Percentiles rank a stretch among this genome's conserved stretches.
Evolutionary conservation across 768 basidiomycete genomes (phyloP).

Genomic region (Russula sp.): DNA sequence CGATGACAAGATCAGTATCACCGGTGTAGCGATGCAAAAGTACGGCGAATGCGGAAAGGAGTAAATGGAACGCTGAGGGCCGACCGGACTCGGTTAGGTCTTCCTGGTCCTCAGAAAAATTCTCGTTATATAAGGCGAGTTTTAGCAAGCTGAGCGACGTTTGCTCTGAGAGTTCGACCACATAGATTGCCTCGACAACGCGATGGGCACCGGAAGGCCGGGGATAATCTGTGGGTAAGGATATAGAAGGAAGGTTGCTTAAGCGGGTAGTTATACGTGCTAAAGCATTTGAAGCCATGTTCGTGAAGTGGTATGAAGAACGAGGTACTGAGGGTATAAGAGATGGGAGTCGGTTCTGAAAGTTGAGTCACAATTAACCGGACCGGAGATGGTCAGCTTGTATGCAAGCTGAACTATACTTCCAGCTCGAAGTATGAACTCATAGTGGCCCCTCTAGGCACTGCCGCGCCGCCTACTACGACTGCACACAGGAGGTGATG

Average conservation of each 20-base stretch:
- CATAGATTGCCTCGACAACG: conserved; percentile 81
- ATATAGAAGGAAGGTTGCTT: conserved; percentile 82
- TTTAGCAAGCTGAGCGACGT: conserved; percentile 78
- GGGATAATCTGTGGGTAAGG: conserved; percentile 94
- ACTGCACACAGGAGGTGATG: too few species aligned
- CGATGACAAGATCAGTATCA: conserved; percentile 90
- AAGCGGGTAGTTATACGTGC: conserved; percentile 61
- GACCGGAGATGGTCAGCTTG: not conserved
- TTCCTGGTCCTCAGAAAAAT: conserved; percentile 48
- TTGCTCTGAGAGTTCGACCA: conserved; percentile 66
- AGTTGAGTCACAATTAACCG: not conserved
- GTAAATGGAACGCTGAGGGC: conserved; percentile 86
- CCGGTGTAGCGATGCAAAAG: conserved; percentile 93
- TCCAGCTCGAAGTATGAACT: too few species aligned
- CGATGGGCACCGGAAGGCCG: conserved; percentile 69
- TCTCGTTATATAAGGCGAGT: conserved; percentile 71
- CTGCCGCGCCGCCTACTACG: too few species aligned
- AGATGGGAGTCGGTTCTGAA: too few species aligned
- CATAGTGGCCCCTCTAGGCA: too few species aligned
- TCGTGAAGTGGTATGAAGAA: not conserved
- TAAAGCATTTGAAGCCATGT: conserved; percentile 40
- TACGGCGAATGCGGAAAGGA: conserved; percentile 88
- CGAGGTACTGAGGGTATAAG: not conserved
- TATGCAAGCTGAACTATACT: too few species aligned
- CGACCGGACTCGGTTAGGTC: conserved; percentile 44